Base-by-base conservation (phyloP, 441 rosid species). In the Macaranga tanarius region DNA sequence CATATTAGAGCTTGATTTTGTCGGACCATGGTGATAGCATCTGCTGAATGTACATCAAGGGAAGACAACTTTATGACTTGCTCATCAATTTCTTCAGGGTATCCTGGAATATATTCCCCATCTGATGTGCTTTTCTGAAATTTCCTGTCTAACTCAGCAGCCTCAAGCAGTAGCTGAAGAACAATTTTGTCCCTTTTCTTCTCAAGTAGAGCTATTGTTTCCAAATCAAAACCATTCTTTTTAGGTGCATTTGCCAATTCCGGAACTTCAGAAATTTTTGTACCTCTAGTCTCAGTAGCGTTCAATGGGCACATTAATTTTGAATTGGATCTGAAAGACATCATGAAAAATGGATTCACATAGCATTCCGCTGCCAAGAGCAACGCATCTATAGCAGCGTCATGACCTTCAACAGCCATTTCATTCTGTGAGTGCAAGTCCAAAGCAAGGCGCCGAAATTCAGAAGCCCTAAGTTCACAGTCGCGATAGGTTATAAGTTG, bases 341-440 rank as follows among this genome's bases (percentile, higher is more conserved):
- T 81, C 86, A 90, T 79, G 75, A 92, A 92, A 79, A 85, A 90
- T 2, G 97, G 96, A 79, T 90, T 92, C 79, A 92, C 87, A 76
- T 92, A 89, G 81, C 97, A 92, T 83, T 92, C 97, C 58, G 96
- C 97, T 57, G 97, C 96, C 84, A 89, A 80, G 72, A 92, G 92
- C 80, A 92, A 82, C 73, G 97, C 96, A 86, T 90, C 96, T 26
- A 92, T 79, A 69, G 92, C 86, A 77, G 94, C 97, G 79, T 90
- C 87, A 79, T 92, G 97, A 78, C 91, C 85, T 85, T 90, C 96
- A 73, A 62, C 60, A 44, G 89, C 78, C 73, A 80, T 78, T 56
- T 86, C 89, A 82, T 70, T 74, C 77, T 82, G 86, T 15, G 82
- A 84, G 74, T 86, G 84, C 65, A 92, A 86, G 82, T 90, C 91